Evolutionary conservation across 1,284 basidiomycete genomes (phyloP), one percentile per base, ranked within the genome.

Genomic region (Sporisorium reilianum): DNA sequence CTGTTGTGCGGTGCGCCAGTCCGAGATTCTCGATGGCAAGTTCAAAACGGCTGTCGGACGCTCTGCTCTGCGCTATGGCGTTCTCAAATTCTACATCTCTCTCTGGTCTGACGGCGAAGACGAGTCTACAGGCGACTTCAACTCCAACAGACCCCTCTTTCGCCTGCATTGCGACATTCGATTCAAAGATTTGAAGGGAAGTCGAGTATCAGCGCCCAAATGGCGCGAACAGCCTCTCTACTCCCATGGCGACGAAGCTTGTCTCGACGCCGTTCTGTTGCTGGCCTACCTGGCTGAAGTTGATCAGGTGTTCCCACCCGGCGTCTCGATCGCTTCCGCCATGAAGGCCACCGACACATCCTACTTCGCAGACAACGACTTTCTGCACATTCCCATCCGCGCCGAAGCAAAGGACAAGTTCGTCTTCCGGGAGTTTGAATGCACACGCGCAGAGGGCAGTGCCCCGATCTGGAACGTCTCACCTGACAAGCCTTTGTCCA

Each of bases 141-240:
- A 34, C 32, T 4, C 30, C 30, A 25, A 30, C n/a, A 8, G 10
- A 14, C 41, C 41, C 5, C 26, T 9, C 11, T 56, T 30, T 16
- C 36, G 36, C 2, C 55, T 57, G 1, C 46, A 57, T 41, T 57
- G 55, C 46, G 38, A 50, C 28, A 22, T 57, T 23, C 5, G 18
- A 2, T 23, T 49, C 25, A 16, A 40, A 7, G 11, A 50, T 18
- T n/a, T 57, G n/a, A 42, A 57, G 25, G 48, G 46, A 11, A 2
- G 10, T 30, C 46, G 25, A 10, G 23, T 36, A 2, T 16, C 30
- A 6, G 9, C 8, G 9, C 16, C 16, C 9, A 56, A 49, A 22
- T 55, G 38, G 30, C 42, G 54, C 14, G 22, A 45, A 16, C 54
- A 45, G 55, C 32, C 55, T 16, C 34, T 49, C 10, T 56, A 40